Conservation (phyloP, 2,329 filamentous ascomycete genomes). For the Thelonectria rubi region DNA sequence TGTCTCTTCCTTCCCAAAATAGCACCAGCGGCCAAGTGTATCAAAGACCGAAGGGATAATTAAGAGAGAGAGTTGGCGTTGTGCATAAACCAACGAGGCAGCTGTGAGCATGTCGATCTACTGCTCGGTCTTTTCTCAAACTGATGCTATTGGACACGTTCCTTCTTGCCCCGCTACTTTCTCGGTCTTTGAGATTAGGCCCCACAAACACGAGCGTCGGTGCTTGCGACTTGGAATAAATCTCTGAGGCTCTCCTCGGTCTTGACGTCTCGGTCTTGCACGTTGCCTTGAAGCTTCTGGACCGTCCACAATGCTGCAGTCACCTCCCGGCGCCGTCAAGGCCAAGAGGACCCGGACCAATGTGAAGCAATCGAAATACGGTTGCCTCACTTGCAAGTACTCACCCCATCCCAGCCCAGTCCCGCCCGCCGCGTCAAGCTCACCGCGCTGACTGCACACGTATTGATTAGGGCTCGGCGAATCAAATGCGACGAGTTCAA, state of each 20-base stretch:
- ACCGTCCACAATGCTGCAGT: conserved; percentile 8
- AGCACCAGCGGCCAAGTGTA: neutral
- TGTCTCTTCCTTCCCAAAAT: conserved; percentile 2
- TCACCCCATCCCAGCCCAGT: neutral
- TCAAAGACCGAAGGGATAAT: conserved; percentile 11
- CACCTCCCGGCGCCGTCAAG: neutral
- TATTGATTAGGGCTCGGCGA: conserved; percentile 28
- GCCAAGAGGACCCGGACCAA: conserved; percentile 34
- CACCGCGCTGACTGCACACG: conserved; percentile 8
- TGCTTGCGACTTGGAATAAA: neutral
- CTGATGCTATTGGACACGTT: neutral
- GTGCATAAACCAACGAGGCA: no score
- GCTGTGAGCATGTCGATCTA: neutral
- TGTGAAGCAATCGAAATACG: conserved; percentile 36
- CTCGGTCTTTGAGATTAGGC: conserved; percentile 19
- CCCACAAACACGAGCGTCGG: neutral
- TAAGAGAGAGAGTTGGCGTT: no score
- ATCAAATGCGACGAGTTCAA: conserved; percentile 37
- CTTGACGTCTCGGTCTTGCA: conserved; percentile 24
- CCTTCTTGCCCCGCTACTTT: neutral
- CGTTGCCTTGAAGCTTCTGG: neutral
- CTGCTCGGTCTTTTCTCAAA: conserved; percentile 5
- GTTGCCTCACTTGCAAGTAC: conserved; percentile 40
- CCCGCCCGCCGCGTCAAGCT: no score
- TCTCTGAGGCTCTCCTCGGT: conserved; percentile 10